Percentiles rank a stretch among this genome's conserved stretches.
phyloP scores from a whole-genome alignment of 1,139 yeast genomes.

The Pichiaceae sp. region DNA sequence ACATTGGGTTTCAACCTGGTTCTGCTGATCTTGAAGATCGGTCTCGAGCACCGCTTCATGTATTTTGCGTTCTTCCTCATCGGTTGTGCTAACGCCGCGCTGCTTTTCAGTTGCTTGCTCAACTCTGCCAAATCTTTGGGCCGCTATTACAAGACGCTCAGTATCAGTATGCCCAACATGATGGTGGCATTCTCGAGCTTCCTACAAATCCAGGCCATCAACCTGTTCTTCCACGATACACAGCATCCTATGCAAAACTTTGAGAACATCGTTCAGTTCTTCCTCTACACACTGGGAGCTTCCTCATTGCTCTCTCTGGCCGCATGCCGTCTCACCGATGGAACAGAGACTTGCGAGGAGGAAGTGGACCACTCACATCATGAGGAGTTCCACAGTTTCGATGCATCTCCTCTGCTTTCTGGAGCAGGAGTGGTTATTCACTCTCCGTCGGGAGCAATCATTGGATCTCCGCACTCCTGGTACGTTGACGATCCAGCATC shows the following conservation, averaged over 20 bases:
- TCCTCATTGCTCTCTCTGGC: slow-evolving; percentile 15
- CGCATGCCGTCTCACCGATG: slow-evolving; percentile 21
- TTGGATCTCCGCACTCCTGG: slow-evolving; percentile 22
- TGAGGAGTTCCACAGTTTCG: slow-evolving; percentile 20
- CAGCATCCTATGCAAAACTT: slow-evolving; percentile 13
- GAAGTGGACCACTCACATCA: slow-evolving; percentile 14
- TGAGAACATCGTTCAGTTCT: slow-evolving; percentile 13
- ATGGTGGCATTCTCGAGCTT: slow-evolving; percentile 24
- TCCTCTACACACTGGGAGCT: slow-evolving; percentile 9
- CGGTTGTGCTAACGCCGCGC: slow-evolving; percentile 23
- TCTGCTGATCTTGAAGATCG: slow-evolving; percentile 8
- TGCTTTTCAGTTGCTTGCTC: slow-evolving; percentile 22
- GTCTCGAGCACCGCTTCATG: slow-evolving; percentile 13
- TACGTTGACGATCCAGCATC: slow-evolving; percentile 18
- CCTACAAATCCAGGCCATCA: slow-evolving; percentile 17
- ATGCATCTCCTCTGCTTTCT: slow-evolving; percentile 23
- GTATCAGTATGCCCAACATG: slow-evolving; percentile 24
- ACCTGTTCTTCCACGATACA: slow-evolving; percentile 6
- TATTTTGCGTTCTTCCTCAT: slow-evolving; percentile 21
- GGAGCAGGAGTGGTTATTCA: slow-evolving; percentile 22
- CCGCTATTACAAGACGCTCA: slow-evolving; percentile 20
- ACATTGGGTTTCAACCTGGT: slow-evolving; percentile 17
- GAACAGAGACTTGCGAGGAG: slow-evolving; percentile 15
- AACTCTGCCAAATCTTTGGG: slow-evolving; percentile 25
- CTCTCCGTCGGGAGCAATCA: slow-evolving; percentile 13